phyloP scores from a whole-genome alignment of 2,329 filamentous ascomycete genomes.

The Nigrospora oryzae region DNA sequence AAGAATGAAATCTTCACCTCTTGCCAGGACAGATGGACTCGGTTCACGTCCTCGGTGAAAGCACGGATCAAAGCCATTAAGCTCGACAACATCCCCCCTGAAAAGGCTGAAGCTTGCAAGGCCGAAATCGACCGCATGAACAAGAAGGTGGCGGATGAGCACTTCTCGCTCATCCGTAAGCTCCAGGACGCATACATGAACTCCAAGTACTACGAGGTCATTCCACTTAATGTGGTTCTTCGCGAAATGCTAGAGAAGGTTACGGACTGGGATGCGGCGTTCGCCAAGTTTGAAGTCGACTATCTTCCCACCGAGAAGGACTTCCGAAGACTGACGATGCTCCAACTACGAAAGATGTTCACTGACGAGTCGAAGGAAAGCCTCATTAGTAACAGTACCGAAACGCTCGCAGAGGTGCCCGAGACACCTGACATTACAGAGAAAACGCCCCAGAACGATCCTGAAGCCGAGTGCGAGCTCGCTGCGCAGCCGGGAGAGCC shows the following conservation, averaged over 20 bases:
- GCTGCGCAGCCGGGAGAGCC: constrained; percentile 11
- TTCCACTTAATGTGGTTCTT: constrained; percentile 83
- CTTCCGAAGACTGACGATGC: constrained; percentile 80
- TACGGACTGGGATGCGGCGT: constrained; percentile 85
- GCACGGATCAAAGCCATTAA: constrained; percentile 80
- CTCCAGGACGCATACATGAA: constrained; percentile 87
- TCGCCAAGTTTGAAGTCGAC: constrained; percentile 83
- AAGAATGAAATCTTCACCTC: constrained; percentile 86
- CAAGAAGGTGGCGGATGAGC: constrained; percentile 77
- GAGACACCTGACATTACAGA: constrained; percentile 46
- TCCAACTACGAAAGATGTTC: constrained; percentile 93
- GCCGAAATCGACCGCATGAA: constrained; percentile 71
- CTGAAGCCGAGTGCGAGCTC: constrained; percentile 11
- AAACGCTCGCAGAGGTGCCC: constrained; percentile 52
- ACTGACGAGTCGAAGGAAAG: constrained; percentile 79
- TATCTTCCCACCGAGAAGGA: constrained; percentile 95
- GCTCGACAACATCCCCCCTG: constrained; percentile 80
- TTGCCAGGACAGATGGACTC: constrained; percentile 72
- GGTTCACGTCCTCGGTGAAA: constrained; percentile 83
- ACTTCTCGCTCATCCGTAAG: constrained; percentile 62
- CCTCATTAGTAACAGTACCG: constrained; percentile 48
- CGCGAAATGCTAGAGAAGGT: constrained; percentile 89
- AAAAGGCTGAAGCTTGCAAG: constrained; percentile 76
- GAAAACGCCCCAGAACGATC: constrained; percentile 27
- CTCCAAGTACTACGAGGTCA: constrained; percentile 93